phyloP scores from a whole-genome alignment of 768 basidiomycete genomes.

The Naganishia friedmannii region DNA sequence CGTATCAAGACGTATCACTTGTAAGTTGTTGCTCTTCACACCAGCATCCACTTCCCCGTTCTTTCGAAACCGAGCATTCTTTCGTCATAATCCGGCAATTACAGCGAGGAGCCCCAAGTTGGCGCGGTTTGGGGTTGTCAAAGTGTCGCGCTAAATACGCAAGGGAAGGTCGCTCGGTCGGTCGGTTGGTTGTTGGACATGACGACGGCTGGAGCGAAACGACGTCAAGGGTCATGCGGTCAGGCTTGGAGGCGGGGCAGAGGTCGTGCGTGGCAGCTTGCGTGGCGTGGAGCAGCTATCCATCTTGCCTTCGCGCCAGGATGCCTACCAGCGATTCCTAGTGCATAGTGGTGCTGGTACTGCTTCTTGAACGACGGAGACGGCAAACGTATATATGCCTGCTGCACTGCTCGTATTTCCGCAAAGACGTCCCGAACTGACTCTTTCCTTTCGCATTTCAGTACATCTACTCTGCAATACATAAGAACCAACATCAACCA shows the following conservation, averaged over 20 bases:
- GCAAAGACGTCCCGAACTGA: background rate
- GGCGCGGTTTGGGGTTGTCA: background rate
- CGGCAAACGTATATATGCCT: conserved; percentile 2
- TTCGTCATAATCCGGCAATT: conserved; percentile 20
- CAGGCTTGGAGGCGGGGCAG: background rate
- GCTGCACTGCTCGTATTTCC: background rate
- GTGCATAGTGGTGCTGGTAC: background rate
- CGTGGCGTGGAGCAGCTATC: no score
- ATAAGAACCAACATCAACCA: background rate
- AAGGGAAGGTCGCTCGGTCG: no score
- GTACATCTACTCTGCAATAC: background rate
- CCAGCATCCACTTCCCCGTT: background rate
- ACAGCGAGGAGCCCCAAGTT: conserved; percentile 11
- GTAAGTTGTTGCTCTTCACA: background rate
- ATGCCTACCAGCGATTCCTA: background rate
- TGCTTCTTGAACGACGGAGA: background rate
- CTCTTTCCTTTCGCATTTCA: background rate
- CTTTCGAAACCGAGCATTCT: background rate
- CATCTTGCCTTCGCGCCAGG: background rate
- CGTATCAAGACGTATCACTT: background rate
- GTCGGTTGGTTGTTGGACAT: background rate
- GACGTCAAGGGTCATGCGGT: background rate
- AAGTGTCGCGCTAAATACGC: background rate
- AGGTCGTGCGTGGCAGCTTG: no score
- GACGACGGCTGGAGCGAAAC: background rate